Evolutionary conservation across 108 stramenopile genomes (phyloP).

Genomic region (Schizochytrium sp.): DNA sequence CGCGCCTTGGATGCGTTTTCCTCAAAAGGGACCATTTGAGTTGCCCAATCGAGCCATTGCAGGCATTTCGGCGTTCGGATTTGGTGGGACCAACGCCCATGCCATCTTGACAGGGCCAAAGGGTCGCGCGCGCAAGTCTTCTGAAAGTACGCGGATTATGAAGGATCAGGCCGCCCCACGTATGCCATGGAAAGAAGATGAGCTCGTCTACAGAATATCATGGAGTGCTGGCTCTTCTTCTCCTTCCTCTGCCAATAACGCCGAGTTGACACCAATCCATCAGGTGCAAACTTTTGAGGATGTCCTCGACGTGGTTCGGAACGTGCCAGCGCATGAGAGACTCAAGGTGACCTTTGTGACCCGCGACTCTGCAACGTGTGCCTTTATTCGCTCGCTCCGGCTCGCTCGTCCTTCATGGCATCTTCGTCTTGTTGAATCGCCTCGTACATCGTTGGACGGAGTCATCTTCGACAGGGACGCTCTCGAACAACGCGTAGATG

Average conservation of each 20-base stretch:
- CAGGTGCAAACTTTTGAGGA: too few relatives aligned
- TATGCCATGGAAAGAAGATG: neutral
- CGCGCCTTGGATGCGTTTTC: neutral
- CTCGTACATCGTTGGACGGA: too few relatives aligned
- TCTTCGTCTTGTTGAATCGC: neutral
- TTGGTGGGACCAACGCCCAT: constrained; percentile 31
- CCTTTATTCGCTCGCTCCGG: neutral
- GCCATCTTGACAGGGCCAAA: neutral
- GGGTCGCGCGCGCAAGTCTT: neutral
- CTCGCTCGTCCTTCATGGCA: neutral
- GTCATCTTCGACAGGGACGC: neutral
- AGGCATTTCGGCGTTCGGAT: constrained; percentile 25
- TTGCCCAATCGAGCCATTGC: neutral
- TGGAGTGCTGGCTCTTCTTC: neutral
- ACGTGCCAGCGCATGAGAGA: too few relatives aligned
- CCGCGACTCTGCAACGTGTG: neutral
- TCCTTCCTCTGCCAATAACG: too few relatives aligned
- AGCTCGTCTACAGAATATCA: neutral
- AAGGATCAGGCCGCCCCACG: neutral
- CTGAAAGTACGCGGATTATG: too few relatives aligned
- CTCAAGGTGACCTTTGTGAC: too few relatives aligned
- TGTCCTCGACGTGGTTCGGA: too few relatives aligned
- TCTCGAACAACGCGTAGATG: neutral
- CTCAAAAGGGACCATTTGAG: neutral
- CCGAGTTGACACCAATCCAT: too few relatives aligned